Evolutionary conservation across 345 rosid genomes (phyloP).

Genomic region (Punica granatum): DNA sequence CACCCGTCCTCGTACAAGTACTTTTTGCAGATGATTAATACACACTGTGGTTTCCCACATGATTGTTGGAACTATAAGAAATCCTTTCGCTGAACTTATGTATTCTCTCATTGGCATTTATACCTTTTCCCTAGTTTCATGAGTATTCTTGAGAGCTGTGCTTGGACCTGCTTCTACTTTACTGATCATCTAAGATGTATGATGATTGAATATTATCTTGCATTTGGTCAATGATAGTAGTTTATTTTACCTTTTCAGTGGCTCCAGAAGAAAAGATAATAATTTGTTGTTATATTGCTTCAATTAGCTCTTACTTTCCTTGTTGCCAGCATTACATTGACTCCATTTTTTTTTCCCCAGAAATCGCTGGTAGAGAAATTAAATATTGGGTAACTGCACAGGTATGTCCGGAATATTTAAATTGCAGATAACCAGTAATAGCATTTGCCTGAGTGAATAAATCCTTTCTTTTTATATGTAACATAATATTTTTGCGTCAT

Average conservation of each 20-base stretch:
- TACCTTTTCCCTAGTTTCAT: not conserved
- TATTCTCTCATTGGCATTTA: not conserved
- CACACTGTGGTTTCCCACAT: not conserved
- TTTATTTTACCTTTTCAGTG: not conserved
- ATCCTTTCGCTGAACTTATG: not conserved
- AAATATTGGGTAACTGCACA: conserved; percentile 26
- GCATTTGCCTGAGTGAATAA: not conserved
- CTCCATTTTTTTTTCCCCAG: conserved; percentile 17
- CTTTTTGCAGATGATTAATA: not conserved
- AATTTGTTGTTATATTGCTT: not conserved
- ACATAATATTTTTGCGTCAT: not conserved
- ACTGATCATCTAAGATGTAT: not conserved
- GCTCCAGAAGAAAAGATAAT: not conserved
- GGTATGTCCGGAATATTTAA: conserved; percentile 19
- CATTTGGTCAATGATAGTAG: not conserved
- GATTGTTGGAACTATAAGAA: not conserved
- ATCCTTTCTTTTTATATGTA: not conserved
- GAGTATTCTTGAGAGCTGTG: not conserved
- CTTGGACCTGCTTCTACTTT: not conserved
- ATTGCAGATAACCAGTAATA: not conserved
- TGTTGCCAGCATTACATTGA: not conserved
- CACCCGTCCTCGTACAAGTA: not conserved
- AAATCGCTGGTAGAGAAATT: conserved; percentile 30
- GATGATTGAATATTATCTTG: not conserved
- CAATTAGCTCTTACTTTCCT: conserved; percentile 1